Evolutionary conservation across 1,284 basidiomycete species (phyloP).

Genomic region (Ganoderma meredithae): DNA sequence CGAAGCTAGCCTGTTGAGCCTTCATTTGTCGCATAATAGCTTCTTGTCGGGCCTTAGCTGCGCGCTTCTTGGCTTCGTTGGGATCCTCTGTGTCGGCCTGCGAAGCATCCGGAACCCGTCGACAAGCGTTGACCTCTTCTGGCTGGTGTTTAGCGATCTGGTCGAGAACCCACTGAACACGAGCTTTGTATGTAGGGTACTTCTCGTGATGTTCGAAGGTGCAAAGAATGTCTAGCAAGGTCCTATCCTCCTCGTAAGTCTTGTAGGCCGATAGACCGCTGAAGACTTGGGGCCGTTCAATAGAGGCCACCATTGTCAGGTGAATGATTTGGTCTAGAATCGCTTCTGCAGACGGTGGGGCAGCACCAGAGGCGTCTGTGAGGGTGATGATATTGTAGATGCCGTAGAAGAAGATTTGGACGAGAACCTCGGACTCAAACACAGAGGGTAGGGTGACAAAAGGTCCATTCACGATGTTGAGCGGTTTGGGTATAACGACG

Average conservation of each 20-base stretch:
- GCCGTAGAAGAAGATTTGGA: constrained; percentile 82
- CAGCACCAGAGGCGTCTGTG: constrained; percentile 61
- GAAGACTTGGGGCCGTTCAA: constrained; percentile 73
- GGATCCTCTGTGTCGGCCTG: constrained; percentile 54
- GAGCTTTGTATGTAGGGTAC: constrained; percentile 73
- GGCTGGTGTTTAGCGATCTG: constrained; percentile 63
- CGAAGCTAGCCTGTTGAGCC: constrained; percentile 87
- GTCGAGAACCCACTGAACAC: constrained; percentile 79
- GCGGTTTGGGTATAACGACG: constrained; percentile 76
- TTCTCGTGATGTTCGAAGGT: constrained; percentile 77
- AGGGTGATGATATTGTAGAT: constrained; percentile 72
- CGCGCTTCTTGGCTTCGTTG: constrained; percentile 76
- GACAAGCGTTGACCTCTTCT: constrained; percentile 60
- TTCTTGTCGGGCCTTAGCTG: constrained; percentile 86
- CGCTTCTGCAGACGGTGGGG: constrained; percentile 82
- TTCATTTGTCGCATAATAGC: constrained; percentile 95
- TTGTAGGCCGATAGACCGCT: constrained; percentile 62
- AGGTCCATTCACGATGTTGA: constrained; percentile 72
- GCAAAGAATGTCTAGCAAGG: constrained; percentile 78
- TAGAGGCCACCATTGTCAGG: constrained; percentile 83
- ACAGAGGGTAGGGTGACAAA: constrained; percentile 66
- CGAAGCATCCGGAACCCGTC: constrained; percentile 50
- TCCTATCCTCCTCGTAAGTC: constrained; percentile 64
- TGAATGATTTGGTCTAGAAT: constrained; percentile 91
- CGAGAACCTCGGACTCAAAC: constrained; percentile 72